These are phyloP conservation scores for Blastobotrys aristatus DNA, from an alignment of 1,139 yeast genomes.

Conservation along the genomic window DNA sequence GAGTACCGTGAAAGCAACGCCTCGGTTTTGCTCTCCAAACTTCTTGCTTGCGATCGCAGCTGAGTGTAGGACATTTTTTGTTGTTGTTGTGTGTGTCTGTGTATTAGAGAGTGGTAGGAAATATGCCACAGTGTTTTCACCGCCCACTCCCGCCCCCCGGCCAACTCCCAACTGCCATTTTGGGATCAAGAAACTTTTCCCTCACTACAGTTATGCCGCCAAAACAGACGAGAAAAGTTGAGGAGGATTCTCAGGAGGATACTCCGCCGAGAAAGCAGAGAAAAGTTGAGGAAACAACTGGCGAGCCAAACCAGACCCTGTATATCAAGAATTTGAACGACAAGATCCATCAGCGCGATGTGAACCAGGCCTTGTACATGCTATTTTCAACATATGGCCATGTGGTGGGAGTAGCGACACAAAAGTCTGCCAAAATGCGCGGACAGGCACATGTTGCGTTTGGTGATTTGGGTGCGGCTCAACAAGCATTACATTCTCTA, in stretches of 20 bases:
- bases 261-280: neutral
- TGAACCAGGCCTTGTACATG: constrained; percentile 54
- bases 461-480: constrained; percentile 47
- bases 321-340: constrained; percentile 66
- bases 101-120: too few relatives aligned
- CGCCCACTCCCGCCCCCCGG: too few relatives aligned
- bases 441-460: constrained; percentile 77
- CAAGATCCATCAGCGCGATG: constrained; percentile 43
- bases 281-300: too few relatives aligned
- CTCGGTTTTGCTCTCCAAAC: constrained; percentile 54
- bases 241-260: neutral
- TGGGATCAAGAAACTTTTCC: too few relatives aligned
- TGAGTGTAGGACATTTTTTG: constrained; percentile 31
- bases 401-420: constrained; percentile 50
- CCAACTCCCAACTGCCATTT: too few relatives aligned
- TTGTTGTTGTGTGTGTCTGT: too few relatives aligned
- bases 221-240: too few relatives aligned
- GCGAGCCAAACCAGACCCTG: constrained; percentile 45
- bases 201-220: too few relatives aligned
- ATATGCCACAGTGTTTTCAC: too few relatives aligned
- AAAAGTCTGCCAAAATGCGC: constrained; percentile 47
- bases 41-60: constrained; percentile 49
- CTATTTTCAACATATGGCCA: constrained; percentile 67
- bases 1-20: constrained; percentile 48
- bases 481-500: constrained; percentile 46